These are phyloP conservation scores for Oenanthe javanica DNA, from an alignment of 140 eudicot species.

Conservation along the genomic window DNA sequence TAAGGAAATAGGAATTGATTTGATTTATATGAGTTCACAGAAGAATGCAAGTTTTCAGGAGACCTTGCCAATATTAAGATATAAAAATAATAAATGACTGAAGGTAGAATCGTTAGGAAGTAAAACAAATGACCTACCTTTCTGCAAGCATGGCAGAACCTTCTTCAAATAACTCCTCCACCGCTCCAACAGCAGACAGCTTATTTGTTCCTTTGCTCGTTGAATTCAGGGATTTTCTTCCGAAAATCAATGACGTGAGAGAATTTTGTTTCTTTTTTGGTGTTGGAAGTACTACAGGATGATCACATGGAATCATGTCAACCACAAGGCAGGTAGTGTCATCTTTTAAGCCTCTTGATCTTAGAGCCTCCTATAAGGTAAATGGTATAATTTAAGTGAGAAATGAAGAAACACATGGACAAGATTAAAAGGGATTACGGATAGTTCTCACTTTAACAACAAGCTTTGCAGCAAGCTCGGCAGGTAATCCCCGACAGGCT, in stretches of 20 bases:
- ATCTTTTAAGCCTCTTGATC: slow-evolving; percentile 94
- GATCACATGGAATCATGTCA: slow-evolving; percentile 82
- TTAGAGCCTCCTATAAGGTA: slow-evolving; percentile 68
- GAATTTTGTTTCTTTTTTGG: slow-evolving; percentile 67
- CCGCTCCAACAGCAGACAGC: slow-evolving; percentile 86
- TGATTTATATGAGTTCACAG: neutral
- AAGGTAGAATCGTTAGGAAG: neutral
- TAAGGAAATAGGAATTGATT: neutral
- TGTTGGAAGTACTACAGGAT: slow-evolving; percentile 54
- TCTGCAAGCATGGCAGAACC: slow-evolving; percentile 98
- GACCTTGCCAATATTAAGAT: neutral
- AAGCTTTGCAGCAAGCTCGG: slow-evolving; percentile 94
- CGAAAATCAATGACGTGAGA: slow-evolving; percentile 52
- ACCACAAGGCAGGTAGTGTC: slow-evolving; percentile 98
- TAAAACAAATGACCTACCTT: slow-evolving; percentile 39
- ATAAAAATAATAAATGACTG: neutral
- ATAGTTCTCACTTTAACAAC: slow-evolving; percentile 68
- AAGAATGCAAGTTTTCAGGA: neutral
- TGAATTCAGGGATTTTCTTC: slow-evolving; percentile 52
- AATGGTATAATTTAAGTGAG: neutral
- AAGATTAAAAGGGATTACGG: neutral
- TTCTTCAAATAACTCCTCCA: slow-evolving; percentile 94
- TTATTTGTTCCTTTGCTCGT: slow-evolving; percentile 39
- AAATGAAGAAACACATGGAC: neutral
- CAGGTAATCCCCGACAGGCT: slow-evolving; percentile 89